Evolutionary conservation across 78 protist species (phyloP), one percentile per base, ranked within the genome.

Genomic region (Polysphondylium violaceum): DNA sequence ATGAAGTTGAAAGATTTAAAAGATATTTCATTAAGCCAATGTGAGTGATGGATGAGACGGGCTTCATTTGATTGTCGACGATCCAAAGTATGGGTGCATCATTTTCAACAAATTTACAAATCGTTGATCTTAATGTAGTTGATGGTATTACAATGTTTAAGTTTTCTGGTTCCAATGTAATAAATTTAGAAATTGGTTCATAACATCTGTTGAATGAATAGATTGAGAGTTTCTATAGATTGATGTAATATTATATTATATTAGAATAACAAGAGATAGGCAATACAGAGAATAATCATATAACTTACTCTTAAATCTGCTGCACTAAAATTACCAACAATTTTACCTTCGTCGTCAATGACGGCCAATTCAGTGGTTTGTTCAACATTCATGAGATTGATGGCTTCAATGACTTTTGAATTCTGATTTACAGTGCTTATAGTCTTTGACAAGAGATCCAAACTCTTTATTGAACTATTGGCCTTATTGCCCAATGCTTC

Each of bases 141-240:
- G 76, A 55, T 53, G 89, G 89, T 14, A 14, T 38, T 14, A 68
- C 71, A 38, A 81, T 56, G 6, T n/a, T 12, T 50, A 47, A 27
- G 3, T 17, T 31, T 9, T 56, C 76, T 11, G 38, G 27, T 59
- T 27, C 27, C 12, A 81, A 51, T 33, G 65, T 81, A 38, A 81
- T 68, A 43, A 81, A 81, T 31, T 38, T 36, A 8, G 55, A 38
- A 53, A 81, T 69, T 55, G 89, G 89, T 69, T 81, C 89, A 53
- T 55, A 81, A 56, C 76, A 68, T 81, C 75, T 56, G 41, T 81
- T 81, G 29, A 81, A 81, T 2, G 89, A 33, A 21, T 81, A 81
- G 11, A 68, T 81, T 41, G 89, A 81, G 27, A 81, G 12, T 68
- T 81, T 81, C 85, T 75, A 59, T 25, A 44, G 29, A 19, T 35